Percentiles rank a stretch among this genome's conserved stretches.
Conservation (phyloP, 164 flowering plant genomes). For the Chimonanthus praecox region DNA sequence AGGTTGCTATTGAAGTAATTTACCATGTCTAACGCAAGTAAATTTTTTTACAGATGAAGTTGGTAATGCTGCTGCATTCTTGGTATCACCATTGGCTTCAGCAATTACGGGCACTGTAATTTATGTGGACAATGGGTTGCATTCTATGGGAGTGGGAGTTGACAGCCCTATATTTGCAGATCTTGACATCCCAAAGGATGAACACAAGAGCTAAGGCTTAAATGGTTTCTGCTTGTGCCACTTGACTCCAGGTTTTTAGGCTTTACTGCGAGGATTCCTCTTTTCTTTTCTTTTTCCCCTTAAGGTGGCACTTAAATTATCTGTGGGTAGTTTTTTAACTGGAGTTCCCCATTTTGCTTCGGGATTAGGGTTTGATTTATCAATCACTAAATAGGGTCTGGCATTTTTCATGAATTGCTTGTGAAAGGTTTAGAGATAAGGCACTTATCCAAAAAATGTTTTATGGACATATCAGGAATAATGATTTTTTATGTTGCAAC, state of each 20-base stretch:
- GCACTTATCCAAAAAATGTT: too few species aligned
- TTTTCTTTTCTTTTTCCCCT: not conserved
- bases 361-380: not conserved
- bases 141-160: conserved; percentile 84
- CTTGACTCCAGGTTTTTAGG: not conserved
- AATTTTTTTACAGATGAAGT: conserved; percentile 54
- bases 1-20: not conserved
- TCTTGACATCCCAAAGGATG: conserved; percentile 50
- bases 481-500: too few species aligned
- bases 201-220: conserved; percentile 2
- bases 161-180: conserved; percentile 75
- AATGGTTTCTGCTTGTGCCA: not conserved
- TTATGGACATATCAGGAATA: too few species aligned
- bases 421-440: too few species aligned
- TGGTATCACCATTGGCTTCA: conserved; percentile 80
- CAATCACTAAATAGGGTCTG: too few species aligned
- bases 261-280: not conserved
- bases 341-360: not conserved
- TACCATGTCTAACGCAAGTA: not conserved
- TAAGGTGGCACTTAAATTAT: too few species aligned
- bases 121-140: conserved; percentile 83
- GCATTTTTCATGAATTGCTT: too few species aligned
- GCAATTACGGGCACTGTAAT: conserved; percentile 79
- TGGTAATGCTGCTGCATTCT: conserved; percentile 88
- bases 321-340: not conserved